A percentile compares a stretch with the other conserved stretches of the same genome.
Evolutionary conservation across 306 rosid species (phyloP).

Genomic region (Cucurbita maxima): DNA sequence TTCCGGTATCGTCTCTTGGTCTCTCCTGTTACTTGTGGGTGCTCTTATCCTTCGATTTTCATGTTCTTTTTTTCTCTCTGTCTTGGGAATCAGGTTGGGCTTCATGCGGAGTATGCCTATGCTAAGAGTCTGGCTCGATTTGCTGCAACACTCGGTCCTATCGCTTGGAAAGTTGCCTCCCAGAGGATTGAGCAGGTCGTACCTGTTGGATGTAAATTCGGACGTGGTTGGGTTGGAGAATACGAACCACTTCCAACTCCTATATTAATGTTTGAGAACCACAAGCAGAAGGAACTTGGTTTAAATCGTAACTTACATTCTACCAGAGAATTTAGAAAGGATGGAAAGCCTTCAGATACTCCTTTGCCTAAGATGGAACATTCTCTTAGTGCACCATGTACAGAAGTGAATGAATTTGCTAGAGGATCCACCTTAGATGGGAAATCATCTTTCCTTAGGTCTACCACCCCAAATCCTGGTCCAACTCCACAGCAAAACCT

Average conservation of each 20-base stretch:
- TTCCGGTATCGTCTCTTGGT: slow-evolving; percentile 49
- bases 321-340: slow-evolving; percentile 26
- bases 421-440: slow-evolving; percentile 37
- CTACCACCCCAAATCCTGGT: slow-evolving; percentile 25
- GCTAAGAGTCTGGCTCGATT: slow-evolving; percentile 96
- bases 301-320: slow-evolving; percentile 23
- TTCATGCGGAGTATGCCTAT: slow-evolving; percentile 88
- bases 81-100: slow-evolving; percentile 63
- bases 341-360: slow-evolving; percentile 26
- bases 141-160: slow-evolving; percentile 78
- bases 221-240: slow-evolving; percentile 98
- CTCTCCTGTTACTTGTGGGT: neutral
- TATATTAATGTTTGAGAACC: slow-evolving; percentile 49
- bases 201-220: slow-evolving; percentile 75
- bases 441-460: slow-evolving; percentile 36
- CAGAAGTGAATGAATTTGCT: slow-evolving; percentile 28
- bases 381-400: slow-evolving; percentile 22
- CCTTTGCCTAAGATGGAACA: slow-evolving; percentile 27
- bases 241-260: slow-evolving; percentile 96
- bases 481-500: slow-evolving; percentile 30
- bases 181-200: slow-evolving; percentile 74
- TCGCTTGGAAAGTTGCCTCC: slow-evolving; percentile 91
- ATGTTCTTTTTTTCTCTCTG: neutral
- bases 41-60: slow-evolving; percentile 5
- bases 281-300: slow-evolving; percentile 37